phyloP scores from a whole-genome alignment of 257 asterid genomes.

The Handroanthus guayacan region DNA sequence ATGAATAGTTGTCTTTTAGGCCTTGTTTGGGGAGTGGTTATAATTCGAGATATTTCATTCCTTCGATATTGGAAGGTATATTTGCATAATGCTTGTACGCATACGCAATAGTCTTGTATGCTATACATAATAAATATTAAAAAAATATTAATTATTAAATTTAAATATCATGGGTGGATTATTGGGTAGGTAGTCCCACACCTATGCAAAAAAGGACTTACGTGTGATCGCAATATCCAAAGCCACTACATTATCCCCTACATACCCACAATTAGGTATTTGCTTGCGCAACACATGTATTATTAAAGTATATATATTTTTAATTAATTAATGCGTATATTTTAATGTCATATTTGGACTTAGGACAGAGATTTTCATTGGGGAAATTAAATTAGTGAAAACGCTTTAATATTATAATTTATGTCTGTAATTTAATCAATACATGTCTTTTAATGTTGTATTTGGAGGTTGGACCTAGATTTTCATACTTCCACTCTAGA shows the following conservation, averaged over 20 bases:
- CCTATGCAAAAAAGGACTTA: constrained; percentile 12
- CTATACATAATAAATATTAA: too few species aligned
- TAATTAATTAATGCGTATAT: constrained; percentile 2
- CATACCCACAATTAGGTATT: constrained; percentile 17
- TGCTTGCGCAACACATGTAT: constrained; percentile 17
- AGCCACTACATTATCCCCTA: background rate
- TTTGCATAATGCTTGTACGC: background rate
- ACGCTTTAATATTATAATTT: too few species aligned
- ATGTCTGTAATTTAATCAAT: too few species aligned
- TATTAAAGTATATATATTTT: background rate
- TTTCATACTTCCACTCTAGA: too few species aligned
- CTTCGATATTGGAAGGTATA: constrained; percentile 8
- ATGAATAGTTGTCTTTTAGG: background rate
- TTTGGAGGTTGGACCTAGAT: too few species aligned
- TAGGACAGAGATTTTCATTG: background rate
- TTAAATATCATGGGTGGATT: constrained; percentile 18
- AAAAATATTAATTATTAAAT: too few species aligned
- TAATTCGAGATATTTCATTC: background rate
- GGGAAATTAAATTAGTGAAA: too few species aligned
- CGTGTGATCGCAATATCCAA: constrained; percentile 22
- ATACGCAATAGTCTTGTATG: too few species aligned
- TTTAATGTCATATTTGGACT: constrained; percentile 1
- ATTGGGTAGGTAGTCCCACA: constrained; percentile 34
- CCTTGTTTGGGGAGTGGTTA: background rate
- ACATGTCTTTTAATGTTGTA: too few species aligned